Evolutionary conservation across 129 eudicot species (phyloP).

Genomic region (Artemisia argyi): DNA sequence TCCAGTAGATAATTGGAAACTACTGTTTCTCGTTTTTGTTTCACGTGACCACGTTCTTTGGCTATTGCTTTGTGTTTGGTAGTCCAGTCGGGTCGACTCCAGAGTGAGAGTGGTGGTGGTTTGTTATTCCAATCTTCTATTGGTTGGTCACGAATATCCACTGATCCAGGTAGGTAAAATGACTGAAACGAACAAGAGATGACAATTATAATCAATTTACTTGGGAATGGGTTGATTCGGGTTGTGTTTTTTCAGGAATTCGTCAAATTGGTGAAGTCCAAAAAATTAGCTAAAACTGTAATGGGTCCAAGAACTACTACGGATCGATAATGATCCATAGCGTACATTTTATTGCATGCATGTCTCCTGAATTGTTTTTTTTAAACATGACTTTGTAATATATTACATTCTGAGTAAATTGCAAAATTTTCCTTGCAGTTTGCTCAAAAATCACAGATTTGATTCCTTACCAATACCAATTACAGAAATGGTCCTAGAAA

Average conservation of each 20-base stretch:
- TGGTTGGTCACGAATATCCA: constrained; percentile 35
- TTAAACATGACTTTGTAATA: too few relatives aligned
- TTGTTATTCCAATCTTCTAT: constrained; percentile 44
- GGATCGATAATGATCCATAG: too few relatives aligned
- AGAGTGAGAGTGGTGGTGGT: constrained; percentile 57
- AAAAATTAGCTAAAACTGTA: too few relatives aligned
- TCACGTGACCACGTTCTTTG: constrained; percentile 24
- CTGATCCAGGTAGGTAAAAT: constrained; percentile 63
- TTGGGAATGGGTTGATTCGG: neutral
- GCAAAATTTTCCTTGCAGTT: neutral
- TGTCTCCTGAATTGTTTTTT: too few relatives aligned
- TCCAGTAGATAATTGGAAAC: constrained; percentile 52
- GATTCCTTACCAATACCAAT: too few relatives aligned
- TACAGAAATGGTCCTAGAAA: too few relatives aligned
- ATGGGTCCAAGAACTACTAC: too few relatives aligned
- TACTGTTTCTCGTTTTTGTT: constrained; percentile 6
- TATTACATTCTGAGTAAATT: too few relatives aligned
- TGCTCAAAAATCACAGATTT: too few relatives aligned
- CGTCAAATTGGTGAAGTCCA: neutral
- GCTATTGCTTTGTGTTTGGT: constrained; percentile 47
- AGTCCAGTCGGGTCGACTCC: constrained; percentile 60
- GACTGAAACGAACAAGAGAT: constrained; percentile 32
- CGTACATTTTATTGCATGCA: too few relatives aligned
- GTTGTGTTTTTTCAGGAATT: neutral
- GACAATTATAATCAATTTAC: neutral